Evolutionary conservation across 1,139 yeast species (phyloP), one percentile per base, ranked within the genome.

Genomic region (Geotrichum phurueaensis): DNA sequence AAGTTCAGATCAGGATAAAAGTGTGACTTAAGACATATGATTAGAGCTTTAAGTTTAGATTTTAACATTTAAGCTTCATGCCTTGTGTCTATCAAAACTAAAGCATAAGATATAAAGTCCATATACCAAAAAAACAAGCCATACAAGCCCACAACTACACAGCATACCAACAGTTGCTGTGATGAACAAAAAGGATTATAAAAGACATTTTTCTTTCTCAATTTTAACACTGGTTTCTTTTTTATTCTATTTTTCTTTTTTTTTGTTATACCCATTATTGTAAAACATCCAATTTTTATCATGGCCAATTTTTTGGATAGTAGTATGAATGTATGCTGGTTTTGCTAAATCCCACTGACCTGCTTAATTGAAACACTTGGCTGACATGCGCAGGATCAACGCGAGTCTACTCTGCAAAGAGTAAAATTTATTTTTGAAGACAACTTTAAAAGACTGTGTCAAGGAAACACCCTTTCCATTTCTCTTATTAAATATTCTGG

Each of bases 371-470:
- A 18, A 36, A 18, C 13, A 12, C 29, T n/a, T 20, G n/a, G 25
- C 54, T 56, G 29, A 56, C 54, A 3, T 23, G 3, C 15, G 22
- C 43, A 56, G 58, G 36, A 22, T 6, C 45, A 29, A 29, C n/a
- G 23, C 36, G 23, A 18, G 9, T 15, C 29, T 22, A 25, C 47
- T 12, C 43, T 27, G 15, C 47, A 56, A 36, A 51, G 47, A 36
- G 52, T 56, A 39, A 47, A 51, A 22, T n/a, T 54, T 9, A 56
- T 56, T 18, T 29, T 56, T 22, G 45, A 18, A 10, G 54, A 56
- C 29, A 43, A 51, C 22, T 18, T 51, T 15, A 39, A 39, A n/a
- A 39, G 47, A 7, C 20, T 39, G 9, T 39, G 47, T 39, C 22
- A 39, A 2, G 47, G 47, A 39, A n/a, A 13, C 5, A 39, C 22